These are phyloP conservation scores for Malassezia equina DNA, from an alignment of 1,284 basidiomycete species.

Conservation along the genomic window DNA sequence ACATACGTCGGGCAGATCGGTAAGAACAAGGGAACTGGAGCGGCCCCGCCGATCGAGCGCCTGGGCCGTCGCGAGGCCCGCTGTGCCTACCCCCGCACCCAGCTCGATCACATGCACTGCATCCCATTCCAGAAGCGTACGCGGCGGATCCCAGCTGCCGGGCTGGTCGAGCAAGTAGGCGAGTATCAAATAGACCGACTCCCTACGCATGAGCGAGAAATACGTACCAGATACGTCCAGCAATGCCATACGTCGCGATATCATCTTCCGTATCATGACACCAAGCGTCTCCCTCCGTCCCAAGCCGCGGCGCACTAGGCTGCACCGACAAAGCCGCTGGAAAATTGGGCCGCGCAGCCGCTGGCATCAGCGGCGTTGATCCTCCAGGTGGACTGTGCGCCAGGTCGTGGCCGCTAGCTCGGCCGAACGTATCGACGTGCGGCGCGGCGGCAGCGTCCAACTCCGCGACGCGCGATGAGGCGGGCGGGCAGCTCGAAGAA, in stretches of 20 bases:
- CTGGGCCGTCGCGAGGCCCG: conserved; percentile 33
- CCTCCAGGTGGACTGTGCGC: not conserved
- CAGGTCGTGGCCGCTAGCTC: not conserved
- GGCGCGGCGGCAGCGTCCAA: not conserved
- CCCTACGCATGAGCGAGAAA: conserved; percentile 15
- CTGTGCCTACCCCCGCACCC: conserved; percentile 40
- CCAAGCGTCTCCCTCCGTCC: not conserved
- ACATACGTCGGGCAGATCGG: conserved; percentile 40
- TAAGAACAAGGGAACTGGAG: conserved; percentile 24
- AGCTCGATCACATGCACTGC: conserved; percentile 29
- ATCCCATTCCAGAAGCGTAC: conserved; percentile 20
- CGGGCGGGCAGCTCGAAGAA: conserved; percentile 23
- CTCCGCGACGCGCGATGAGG: conserved; percentile 3
- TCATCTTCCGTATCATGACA: conserved; percentile 30
- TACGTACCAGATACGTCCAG: conserved; percentile 38
- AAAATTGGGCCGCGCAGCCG: conserved; percentile 26
- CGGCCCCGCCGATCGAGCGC: conserved; percentile 14
- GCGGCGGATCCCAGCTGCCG: conserved; percentile 36
- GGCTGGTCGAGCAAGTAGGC: conserved; percentile 22
- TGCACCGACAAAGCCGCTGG: conserved; percentile 27
- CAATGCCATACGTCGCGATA: conserved; percentile 41
- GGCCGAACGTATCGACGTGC: conserved; percentile 1
- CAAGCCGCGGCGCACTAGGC: conserved; percentile 2
- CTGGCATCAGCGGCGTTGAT: not conserved
- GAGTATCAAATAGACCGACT: conserved; percentile 36